Conservation (phyloP, 306 rosid genomes). For the Crotalaria pallida region DNA sequence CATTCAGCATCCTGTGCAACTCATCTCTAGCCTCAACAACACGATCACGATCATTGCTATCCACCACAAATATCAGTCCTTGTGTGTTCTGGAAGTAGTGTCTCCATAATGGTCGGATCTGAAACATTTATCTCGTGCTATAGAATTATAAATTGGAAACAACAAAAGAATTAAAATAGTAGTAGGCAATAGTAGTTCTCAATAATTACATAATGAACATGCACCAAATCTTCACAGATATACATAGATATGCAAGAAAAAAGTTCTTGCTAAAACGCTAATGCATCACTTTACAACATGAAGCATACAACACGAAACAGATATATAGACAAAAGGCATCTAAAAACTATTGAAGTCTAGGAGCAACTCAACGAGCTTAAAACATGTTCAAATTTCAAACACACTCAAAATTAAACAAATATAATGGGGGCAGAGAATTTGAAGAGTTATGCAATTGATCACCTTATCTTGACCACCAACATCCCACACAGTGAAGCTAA, state of each 20-base stretch:
- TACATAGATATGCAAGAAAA: no score
- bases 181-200: no score
- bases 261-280: no score
- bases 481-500: conserved; percentile 58
- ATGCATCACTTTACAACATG: no score
- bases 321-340: no score
- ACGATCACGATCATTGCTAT: conserved; percentile 73
- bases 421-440: background rate
- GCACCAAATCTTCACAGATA: no score
- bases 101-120: conserved; percentile 52
- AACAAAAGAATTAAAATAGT: no score
- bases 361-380: background rate
- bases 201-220: background rate
- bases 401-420: background rate
- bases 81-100: conserved; percentile 75
- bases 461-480: conserved; percentile 61
- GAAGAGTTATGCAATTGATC: conserved; percentile 9
- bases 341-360: background rate
- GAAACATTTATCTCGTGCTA: background rate
- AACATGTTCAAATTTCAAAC: background rate
- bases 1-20: conserved; percentile 68
- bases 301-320: no score
- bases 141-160: background rate
- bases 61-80: conserved; percentile 70
- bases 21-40: conserved; percentile 69